Conservation (phyloP, 2,329 filamentous ascomycete species). For the Stagonosporopsis rhizophila region DNA sequence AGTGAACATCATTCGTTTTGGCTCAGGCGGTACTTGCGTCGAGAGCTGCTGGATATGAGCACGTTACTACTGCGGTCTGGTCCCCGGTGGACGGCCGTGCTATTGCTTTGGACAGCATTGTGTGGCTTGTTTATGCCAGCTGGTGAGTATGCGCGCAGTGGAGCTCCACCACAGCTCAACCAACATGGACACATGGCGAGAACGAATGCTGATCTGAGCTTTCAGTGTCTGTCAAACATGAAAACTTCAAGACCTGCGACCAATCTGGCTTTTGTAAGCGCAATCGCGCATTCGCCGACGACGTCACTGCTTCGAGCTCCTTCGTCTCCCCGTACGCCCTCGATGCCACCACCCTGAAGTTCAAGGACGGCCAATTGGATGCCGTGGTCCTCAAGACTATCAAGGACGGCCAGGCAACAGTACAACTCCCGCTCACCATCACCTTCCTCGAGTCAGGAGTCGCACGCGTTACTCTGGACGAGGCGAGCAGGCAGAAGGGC, state of each 20-base stretch:
- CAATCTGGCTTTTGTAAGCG: conserved; percentile 98
- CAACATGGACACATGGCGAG: background rate
- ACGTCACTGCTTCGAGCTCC: conserved; percentile 68
- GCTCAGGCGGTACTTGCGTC: conserved; percentile 25
- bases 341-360: conserved; percentile 71
- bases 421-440: conserved; percentile 81
- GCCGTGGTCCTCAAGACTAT: conserved; percentile 84
- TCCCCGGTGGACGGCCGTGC: conserved; percentile 66
- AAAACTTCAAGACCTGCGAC: conserved; percentile 95
- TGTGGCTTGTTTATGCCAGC: conserved; percentile 46
- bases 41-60: conserved; percentile 40
- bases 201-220: conserved; percentile 11
- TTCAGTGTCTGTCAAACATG: conserved; percentile 84
- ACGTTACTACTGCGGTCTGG: conserved; percentile 51
- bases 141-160: conserved; percentile 38
- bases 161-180: conserved; percentile 5
- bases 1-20: conserved; percentile 8
- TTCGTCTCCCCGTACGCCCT: conserved; percentile 87
- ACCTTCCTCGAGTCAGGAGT: conserved; percentile 90
- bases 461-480: conserved; percentile 86
- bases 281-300: conserved; percentile 88
- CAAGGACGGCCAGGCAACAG: conserved; percentile 68
- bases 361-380: conserved; percentile 80
- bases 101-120: conserved; percentile 44
- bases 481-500: conserved; percentile 86